Base-by-base conservation (phyloP, 169 alveolate species). In the Eimeria acervulina region DNA sequence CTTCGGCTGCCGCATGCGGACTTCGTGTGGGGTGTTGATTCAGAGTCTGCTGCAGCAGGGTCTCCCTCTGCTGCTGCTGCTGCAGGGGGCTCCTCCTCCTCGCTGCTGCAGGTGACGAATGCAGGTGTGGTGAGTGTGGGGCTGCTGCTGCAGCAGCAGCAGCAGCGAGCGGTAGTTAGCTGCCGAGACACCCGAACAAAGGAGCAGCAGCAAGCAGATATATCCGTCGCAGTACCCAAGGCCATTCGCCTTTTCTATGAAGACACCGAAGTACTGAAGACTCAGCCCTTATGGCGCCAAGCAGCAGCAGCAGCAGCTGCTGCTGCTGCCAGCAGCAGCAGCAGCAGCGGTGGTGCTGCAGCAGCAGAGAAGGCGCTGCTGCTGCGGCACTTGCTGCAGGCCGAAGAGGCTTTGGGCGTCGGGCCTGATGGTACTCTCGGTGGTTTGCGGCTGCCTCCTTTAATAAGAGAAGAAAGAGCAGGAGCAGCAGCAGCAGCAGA, bases 131-230 rank as follows among this genome's bases (percentile, higher is more conserved):
- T 40, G 44, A 80, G 44, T 23, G 90, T 40, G 61, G 33, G 36
- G 28, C 19, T n/a, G 63, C 70, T 26, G 90, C 90, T 23, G 70
- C 70, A 80, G 40, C 42, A 40, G 36, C 38, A 61, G 52, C 42
- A 70, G 70, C 33, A 42, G n/a, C 59, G 66, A 40, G 87, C 83
- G 23, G 38, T 91, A 13, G 88, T 91, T n/a, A 70, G 33, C 17
- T 84, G 90, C 36, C 72, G 13, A 36, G 95, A 91, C 83, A 59
- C 66, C 33, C 90, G 95, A 28, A 91, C 72, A 15, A 80, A 70
- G 33, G 95, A 91, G 70, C 68, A 91, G 70, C 95, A 91, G 91
- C 95, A 55, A n/a, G 95, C 95, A 23, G 91, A 91, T n/a, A 83
- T 91, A 36, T 3, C 19, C n/a, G 91, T 91, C n/a, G 36, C 80